Evolutionary conservation across 768 basidiomycete genomes (phyloP).

Genomic region (Gymnopilus junonius): DNA sequence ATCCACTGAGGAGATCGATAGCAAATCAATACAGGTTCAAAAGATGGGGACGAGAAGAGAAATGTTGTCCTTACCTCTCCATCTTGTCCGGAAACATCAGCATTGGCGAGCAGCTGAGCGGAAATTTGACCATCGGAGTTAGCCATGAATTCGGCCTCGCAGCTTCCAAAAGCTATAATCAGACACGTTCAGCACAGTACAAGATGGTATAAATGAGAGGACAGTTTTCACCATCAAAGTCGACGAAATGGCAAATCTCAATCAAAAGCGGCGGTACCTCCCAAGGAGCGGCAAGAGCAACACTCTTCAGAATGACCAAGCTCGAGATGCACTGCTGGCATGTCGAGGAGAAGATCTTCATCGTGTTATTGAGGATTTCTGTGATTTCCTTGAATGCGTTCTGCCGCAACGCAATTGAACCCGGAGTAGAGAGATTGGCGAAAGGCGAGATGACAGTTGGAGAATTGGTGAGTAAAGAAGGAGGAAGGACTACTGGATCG

Average conservation of each 20-base stretch:
- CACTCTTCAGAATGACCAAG: neutral
- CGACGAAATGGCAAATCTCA: conserved; percentile 2
- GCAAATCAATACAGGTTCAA: no score
- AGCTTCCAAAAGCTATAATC: neutral
- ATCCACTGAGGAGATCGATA: neutral
- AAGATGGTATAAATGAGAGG: no score
- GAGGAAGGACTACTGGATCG: neutral
- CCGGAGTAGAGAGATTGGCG: neutral
- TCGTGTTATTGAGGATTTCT: neutral
- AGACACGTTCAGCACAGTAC: no score
- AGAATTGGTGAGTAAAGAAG: neutral
- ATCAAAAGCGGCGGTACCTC: conserved; percentile 6
- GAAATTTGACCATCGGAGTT: conserved; percentile 1
- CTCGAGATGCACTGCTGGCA: conserved; percentile 4
- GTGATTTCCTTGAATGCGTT: conserved; percentile 1
- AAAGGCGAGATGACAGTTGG: conserved; percentile 1
- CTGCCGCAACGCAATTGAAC: neutral
- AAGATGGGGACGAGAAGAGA: neutral
- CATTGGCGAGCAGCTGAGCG: neutral
- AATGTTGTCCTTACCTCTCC: neutral
- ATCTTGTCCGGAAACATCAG: neutral
- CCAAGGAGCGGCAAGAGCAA: neutral
- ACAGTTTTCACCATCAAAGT: neutral
- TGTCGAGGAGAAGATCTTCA: neutral
- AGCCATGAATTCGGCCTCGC: neutral